A percentile compares a stretch with the other conserved stretches of the same genome.
phyloP scores from a whole-genome alignment of 139 green algal genomes.

The Cymbomonas tetramitiformis region DNA sequence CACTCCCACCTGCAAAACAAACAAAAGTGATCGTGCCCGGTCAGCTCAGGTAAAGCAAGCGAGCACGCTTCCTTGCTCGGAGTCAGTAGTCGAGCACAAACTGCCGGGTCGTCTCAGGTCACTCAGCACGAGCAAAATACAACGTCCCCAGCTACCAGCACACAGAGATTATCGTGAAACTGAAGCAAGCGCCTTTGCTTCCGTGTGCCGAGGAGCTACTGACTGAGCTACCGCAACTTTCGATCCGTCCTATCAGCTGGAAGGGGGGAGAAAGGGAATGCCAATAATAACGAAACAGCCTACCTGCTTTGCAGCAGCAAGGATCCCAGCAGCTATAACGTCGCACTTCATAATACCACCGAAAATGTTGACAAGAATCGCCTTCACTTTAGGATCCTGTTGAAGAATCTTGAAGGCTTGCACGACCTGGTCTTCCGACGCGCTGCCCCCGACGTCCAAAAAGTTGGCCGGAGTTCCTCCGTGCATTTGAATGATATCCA shows the following conservation, averaged over 20 bases:
- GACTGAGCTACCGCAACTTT: no score
- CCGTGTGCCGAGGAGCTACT: no score
- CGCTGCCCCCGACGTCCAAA: slow-evolving; percentile 88
- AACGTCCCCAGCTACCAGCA: no score
- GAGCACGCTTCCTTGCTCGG: no score
- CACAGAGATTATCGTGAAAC: no score
- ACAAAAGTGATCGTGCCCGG: background rate
- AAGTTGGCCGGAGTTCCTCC: slow-evolving; percentile 89
- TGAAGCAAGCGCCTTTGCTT: no score
- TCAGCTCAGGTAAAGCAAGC: background rate
- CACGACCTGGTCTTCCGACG: slow-evolving; percentile 69
- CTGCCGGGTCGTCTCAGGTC: no score
- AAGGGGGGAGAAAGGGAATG: no score
- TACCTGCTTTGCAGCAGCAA: slow-evolving; percentile 82
- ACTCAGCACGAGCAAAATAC: no score
- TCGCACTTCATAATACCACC: slow-evolving; percentile 92
- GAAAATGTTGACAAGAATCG: slow-evolving; percentile 98
- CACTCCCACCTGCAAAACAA: slow-evolving; percentile 44
- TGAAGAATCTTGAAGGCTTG: slow-evolving; percentile 46
- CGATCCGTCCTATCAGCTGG: no score
- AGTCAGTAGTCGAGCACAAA: no score
- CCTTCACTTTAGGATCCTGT: slow-evolving; percentile 81
- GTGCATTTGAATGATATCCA: slow-evolving; percentile 98
- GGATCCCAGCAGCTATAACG: slow-evolving; percentile 91
- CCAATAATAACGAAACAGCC: slow-evolving; percentile 21